Evolutionary conservation across 2,329 filamentous ascomycete genomes (phyloP).

Genomic region (Fusarium cicatricum): DNA sequence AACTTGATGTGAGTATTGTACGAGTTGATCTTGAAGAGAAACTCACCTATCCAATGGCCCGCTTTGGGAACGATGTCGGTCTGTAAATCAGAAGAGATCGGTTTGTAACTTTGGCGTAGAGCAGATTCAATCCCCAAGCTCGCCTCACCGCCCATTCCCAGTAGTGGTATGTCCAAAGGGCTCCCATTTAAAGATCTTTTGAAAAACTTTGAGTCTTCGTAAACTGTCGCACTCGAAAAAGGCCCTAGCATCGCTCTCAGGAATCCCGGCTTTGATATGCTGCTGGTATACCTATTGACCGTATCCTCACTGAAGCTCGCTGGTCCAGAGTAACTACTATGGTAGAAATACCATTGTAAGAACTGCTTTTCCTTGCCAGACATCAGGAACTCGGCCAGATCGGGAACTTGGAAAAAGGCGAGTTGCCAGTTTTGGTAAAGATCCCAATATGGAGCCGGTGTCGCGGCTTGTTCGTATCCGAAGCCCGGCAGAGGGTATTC

Average conservation of each 20-base stretch:
- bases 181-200: slow-evolving; percentile 35
- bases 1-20: not conserved
- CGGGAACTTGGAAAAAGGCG: slow-evolving; percentile 56
- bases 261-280: slow-evolving; percentile 55
- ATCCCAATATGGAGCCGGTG: slow-evolving; percentile 47
- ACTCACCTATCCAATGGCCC: slow-evolving; percentile 41
- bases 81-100: slow-evolving; percentile 22
- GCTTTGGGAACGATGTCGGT: slow-evolving; percentile 39
- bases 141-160: slow-evolving; percentile 42
- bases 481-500: slow-evolving; percentile 55
- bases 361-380: slow-evolving; percentile 52
- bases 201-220: slow-evolving; percentile 50
- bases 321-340: slow-evolving; percentile 52
- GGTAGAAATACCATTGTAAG: slow-evolving; percentile 57
- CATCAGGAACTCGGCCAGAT: slow-evolving; percentile 57
- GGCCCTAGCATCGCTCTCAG: slow-evolving; percentile 50
- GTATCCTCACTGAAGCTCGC: slow-evolving; percentile 50
- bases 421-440: slow-evolving; percentile 53
- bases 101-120: slow-evolving; percentile 7
- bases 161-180: slow-evolving; percentile 22
- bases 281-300: slow-evolving; percentile 49
- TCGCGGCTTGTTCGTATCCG: slow-evolving; percentile 47
- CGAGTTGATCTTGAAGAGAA: fast-evolving
- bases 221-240: slow-evolving; percentile 45
- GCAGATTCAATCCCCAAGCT: slow-evolving; percentile 27